Evolutionary conservation across 305 asterid species (phyloP).

Genomic region (Ajuga reptans): DNA sequence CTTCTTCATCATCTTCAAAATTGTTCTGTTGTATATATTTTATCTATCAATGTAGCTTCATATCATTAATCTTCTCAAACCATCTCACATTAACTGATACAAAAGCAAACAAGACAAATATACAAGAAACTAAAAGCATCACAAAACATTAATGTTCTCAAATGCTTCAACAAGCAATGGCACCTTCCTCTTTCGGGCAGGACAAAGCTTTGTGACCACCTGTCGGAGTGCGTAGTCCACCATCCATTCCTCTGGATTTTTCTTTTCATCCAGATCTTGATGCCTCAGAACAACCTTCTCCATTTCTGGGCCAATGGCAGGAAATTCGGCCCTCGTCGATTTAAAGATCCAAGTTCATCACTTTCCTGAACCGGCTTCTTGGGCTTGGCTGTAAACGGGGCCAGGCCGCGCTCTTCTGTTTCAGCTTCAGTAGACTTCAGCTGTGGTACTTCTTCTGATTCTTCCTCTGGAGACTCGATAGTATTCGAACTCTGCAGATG

Average conservation of each 20-base stretch:
- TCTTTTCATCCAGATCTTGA: conserved; percentile 61
- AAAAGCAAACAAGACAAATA: too few relatives aligned
- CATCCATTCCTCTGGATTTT: conserved; percentile 83
- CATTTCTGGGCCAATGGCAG: conserved; percentile 44
- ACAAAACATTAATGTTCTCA: too few relatives aligned
- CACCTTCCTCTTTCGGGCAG: conserved; percentile 71
- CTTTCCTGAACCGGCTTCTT: conserved; percentile 27
- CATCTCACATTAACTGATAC: too few relatives aligned
- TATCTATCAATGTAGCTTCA: too few relatives aligned
- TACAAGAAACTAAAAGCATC: too few relatives aligned
- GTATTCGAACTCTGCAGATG: conserved; percentile 15
- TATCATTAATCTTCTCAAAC: too few relatives aligned
- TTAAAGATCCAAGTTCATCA: conserved; percentile 43
- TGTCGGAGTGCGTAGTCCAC: conserved; percentile 72
- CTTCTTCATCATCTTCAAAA: neutral
- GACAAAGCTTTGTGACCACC: conserved; percentile 58
- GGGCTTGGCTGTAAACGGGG: conserved; percentile 18
- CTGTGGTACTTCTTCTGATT: neutral
- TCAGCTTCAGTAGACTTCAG: conserved; percentile 6
- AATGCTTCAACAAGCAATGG: conserved; percentile 79
- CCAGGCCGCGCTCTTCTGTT: conserved; percentile 15
- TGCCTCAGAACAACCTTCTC: conserved; percentile 80
- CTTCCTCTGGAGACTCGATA: conserved; percentile 5
- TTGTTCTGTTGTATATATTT: neutral
- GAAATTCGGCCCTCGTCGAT: conserved; percentile 71